Base-by-base conservation (phyloP, 495 filamentous ascomycete genomes). In the Evansstolkia leycettana region DNA sequence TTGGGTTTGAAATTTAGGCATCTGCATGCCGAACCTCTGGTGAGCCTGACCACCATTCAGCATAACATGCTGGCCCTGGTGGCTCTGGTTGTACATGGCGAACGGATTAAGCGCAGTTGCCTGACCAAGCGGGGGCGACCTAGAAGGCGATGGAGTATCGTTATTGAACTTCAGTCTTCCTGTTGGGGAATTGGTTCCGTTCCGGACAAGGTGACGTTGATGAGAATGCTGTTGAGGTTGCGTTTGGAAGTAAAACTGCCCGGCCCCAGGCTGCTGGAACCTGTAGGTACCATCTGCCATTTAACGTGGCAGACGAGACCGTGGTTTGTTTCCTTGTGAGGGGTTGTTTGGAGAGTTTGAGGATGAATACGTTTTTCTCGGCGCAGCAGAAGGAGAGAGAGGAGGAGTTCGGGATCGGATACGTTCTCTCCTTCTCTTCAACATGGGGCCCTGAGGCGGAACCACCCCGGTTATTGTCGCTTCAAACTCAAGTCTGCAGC, bases 271-370 rank as follows among this genome's bases (percentile, higher is more conserved):
- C 70, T 79, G 73, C 63, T 76, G 73, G 70, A 77, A 81, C 60
- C 76, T 75, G 68, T 80, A 75, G 55, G 67, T 69, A 78, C 75
- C 81, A 83, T 87, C 81, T 74, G 82, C 81, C 81, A 86, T 86
- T 72, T 76, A 80, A 68, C 56, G 59, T 54, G 58, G 57, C 59
- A 58, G 57, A 64, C 47, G 57, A 59, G 50, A 59, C 55, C 57
- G 50, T 50, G 48, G 43, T 41, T 54, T 51, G 40, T 51, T 50
- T 48, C 41, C 42, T 44, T 57, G 50, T 35, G 32, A 42, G 33
- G 38, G 38, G 28, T 47, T 48, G 36, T 43, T 41, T 42, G 45
- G 43, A 50, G 38, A 38, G 45, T 45, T 19, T 40, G 36, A 37
- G 39, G 32, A 38, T 31, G 32, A 42, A 18, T 39, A 41, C 33